Percentiles rank a stretch among this genome's conserved stretches.
These are phyloP conservation scores for Aspergillus sp. DNA, from an alignment of 2,329 filamentous ascomycete genomes.

Conservation along the genomic window DNA sequence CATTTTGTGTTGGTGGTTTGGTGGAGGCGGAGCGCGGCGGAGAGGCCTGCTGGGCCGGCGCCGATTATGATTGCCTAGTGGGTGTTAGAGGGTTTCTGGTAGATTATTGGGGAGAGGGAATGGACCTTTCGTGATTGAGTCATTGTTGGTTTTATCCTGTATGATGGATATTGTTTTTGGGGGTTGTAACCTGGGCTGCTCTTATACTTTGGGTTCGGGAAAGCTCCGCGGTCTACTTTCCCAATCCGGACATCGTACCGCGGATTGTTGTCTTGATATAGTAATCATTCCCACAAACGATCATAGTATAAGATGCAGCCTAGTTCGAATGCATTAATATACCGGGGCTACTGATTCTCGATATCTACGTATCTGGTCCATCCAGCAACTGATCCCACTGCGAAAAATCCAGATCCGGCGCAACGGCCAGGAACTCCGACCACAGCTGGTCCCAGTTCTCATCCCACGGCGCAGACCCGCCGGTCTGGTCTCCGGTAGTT, in stretches of 20 bases:
- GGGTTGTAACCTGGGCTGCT: not conserved
- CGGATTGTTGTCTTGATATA: rapidly evolving
- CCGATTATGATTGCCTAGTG: slow-evolving; percentile 22
- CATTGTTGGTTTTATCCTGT: not conserved
- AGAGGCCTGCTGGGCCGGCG: slow-evolving; percentile 21
- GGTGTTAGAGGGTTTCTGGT: not conserved
- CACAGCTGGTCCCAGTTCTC: not conserved
- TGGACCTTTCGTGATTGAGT: not conserved
- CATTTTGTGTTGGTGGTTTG: slow-evolving; percentile 15
- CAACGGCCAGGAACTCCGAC: not conserved
- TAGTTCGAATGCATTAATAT: too few species aligned
- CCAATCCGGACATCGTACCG: rapidly evolving
- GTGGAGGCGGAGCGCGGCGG: slow-evolving; percentile 19
- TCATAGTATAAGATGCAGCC: too few species aligned
- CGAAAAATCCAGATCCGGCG: not conserved
- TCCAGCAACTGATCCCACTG: not conserved
- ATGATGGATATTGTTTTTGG: too few species aligned
- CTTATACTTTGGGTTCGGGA: not conserved
- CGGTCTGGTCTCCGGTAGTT: not conserved
- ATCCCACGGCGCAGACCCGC: not conserved
- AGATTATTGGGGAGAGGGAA: not conserved
- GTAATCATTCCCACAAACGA: too few species aligned
- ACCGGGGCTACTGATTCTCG: too few species aligned
- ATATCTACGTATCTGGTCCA: not conserved
- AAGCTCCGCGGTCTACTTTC: not conserved